phyloP scores from a whole-genome alignment of 2,329 filamentous ascomycete genomes.

The Leptographium wingfieldii region DNA sequence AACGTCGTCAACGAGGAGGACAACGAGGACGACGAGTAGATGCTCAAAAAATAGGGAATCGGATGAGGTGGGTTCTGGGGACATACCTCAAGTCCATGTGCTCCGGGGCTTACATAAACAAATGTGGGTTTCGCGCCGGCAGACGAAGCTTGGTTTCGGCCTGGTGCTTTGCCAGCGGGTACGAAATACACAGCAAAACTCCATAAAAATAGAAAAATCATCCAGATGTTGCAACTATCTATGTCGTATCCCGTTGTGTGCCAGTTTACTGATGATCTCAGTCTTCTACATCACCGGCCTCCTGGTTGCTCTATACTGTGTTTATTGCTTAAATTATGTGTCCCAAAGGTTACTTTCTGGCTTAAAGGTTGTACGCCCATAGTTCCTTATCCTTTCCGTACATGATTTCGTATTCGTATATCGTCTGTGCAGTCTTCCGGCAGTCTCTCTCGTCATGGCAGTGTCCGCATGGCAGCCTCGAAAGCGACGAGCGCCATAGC shows the following conservation, averaged over 20 bases:
- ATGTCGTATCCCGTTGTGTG: neutral
- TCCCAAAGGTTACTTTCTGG: too few species aligned
- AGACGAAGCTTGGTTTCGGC: neutral
- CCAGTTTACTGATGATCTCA: neutral
- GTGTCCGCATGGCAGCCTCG: constrained; percentile 71
- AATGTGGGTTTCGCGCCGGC: neutral
- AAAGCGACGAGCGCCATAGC: constrained; percentile 88
- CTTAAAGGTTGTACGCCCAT: too few species aligned
- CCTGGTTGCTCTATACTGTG: too few species aligned
- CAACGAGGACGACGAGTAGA: constrained; percentile 95
- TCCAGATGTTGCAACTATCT: neutral
- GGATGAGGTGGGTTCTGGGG: neutral
- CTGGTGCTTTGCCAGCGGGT: neutral
- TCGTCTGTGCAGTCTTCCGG: too few species aligned
- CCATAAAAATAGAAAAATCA: constrained; percentile 1
- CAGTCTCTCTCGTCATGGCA: constrained; percentile 26
- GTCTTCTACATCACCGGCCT: neutral
- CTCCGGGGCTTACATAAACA: neutral
- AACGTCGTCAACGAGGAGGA: constrained; percentile 98
- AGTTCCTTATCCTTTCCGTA: too few species aligned
- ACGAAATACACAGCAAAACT: neutral
- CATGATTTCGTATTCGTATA: too few species aligned
- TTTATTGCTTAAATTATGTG: too few species aligned
- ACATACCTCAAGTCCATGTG: neutral
- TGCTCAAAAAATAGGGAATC: neutral